phyloP scores from a whole-genome alignment of 2,329 filamentous ascomycete genomes.

The Neocatenulostroma microsporum region DNA sequence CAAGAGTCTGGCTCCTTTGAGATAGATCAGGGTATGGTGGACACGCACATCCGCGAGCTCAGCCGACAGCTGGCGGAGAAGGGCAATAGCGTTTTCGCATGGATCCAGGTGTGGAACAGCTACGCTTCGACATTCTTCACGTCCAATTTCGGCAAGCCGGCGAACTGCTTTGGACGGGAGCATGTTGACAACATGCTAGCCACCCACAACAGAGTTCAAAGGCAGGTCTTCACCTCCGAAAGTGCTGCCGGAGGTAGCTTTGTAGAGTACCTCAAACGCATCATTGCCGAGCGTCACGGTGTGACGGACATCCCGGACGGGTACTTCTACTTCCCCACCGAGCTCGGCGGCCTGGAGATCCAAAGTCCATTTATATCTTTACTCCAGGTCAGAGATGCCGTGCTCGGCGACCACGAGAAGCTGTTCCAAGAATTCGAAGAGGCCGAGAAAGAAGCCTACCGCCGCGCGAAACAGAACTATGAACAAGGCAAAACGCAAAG shows the following conservation, averaged over 20 bases:
- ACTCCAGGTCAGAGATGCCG: conserved; percentile 2
- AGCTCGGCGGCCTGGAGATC: conserved; percentile 4
- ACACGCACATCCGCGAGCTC: background rate
- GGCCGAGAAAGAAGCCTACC: conserved; percentile 1
- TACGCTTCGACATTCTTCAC: conserved; percentile 4
- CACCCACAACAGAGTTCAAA: conserved; percentile 3
- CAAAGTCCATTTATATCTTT: conserved; percentile 4
- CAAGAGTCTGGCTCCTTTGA: conserved; percentile 1
- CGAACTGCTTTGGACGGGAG: conserved; percentile 5
- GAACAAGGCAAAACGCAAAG: background rate
- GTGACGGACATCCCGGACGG: conserved; percentile 2
- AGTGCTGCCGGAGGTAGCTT: background rate
- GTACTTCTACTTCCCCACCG: conserved; percentile 5
- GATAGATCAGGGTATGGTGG: conserved; percentile 4
- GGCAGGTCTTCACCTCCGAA: background rate
- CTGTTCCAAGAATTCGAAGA: conserved; percentile 2
- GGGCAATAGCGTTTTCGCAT: conserved; percentile 1
- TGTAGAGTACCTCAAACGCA: conserved; percentile 2
- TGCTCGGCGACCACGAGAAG: background rate
- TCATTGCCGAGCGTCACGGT: conserved; percentile 3
- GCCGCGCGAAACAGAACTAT: background rate
- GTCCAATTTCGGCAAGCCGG: conserved; percentile 5
- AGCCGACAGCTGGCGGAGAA: conserved; percentile 1
- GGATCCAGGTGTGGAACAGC: conserved; percentile 4
- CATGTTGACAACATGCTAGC: conserved; percentile 5